These are phyloP conservation scores for Mycena albidolilacea DNA, from an alignment of 768 basidiomycete species.

Conservation along the genomic window DNA sequence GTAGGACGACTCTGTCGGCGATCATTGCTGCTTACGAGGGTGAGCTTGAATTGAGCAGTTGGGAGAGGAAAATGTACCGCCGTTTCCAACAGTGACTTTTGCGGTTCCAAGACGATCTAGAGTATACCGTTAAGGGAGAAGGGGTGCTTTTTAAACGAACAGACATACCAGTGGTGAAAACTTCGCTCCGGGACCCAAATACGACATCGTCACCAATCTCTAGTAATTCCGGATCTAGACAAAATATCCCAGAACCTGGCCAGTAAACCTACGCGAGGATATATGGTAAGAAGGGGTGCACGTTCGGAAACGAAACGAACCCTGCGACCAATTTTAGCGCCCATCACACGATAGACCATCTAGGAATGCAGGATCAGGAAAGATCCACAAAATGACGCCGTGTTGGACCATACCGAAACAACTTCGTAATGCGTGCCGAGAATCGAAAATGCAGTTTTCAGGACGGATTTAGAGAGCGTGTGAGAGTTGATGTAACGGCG, in stretches of 20 bases:
- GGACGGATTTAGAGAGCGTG: constrained; percentile 52
- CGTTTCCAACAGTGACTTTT: constrained; percentile 20
- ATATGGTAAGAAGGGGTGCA: neutral
- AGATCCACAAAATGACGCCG: no score
- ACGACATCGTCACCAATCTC: constrained; percentile 66
- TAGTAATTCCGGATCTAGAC: constrained; percentile 62
- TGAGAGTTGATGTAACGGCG: constrained; percentile 56
- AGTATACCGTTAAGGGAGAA: neutral
- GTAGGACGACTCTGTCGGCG: constrained; percentile 61
- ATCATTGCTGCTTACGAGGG: constrained; percentile 56
- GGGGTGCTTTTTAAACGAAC: neutral
- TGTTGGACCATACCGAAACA: constrained; percentile 53
- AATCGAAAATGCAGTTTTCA: constrained; percentile 56
- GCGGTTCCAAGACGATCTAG: constrained; percentile 14
- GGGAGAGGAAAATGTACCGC: constrained; percentile 25
- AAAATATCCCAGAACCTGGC: constrained; percentile 61
- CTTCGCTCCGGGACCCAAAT: constrained; percentile 61
- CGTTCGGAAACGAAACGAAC: neutral
- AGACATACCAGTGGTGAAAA: constrained; percentile 50
- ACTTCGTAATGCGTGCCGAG: constrained; percentile 62
- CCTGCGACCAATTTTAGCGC: neutral
- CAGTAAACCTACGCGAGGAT: constrained; percentile 53
- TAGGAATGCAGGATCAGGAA: neutral
- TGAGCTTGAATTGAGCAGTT: neutral
- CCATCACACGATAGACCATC: constrained; percentile 2